Evolutionary conservation across 768 basidiomycete species (phyloP).

Genomic region (Lentinula lateritia): DNA sequence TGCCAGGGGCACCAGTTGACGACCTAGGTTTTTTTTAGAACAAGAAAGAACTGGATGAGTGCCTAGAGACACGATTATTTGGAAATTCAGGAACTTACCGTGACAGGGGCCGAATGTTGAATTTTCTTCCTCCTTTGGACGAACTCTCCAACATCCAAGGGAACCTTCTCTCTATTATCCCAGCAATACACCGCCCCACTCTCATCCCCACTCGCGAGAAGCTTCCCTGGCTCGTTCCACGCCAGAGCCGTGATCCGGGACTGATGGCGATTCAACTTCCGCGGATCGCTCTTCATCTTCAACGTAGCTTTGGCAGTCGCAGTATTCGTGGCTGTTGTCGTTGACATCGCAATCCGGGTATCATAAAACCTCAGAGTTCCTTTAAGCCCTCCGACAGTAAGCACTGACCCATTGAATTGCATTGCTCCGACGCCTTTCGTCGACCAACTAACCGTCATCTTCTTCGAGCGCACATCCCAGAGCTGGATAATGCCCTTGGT

Average conservation of each 20-base stretch:
- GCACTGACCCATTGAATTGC: conserved; percentile 58
- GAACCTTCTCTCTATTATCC: conserved; percentile 53
- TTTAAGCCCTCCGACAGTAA: conserved; percentile 62
- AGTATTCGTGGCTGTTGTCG: conserved; percentile 19
- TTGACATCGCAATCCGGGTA: conserved; percentile 42
- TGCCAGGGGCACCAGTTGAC: conserved; percentile 90
- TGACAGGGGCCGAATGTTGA: conserved; percentile 58
- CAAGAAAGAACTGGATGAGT: background rate
- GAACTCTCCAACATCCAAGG: conserved; percentile 51
- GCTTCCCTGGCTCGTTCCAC: conserved; percentile 62
- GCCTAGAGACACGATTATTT: background rate
- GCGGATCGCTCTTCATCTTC: conserved; percentile 52
- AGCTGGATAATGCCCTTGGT: conserved; percentile 62
- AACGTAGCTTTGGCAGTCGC: conserved; percentile 12
- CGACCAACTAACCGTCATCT: conserved; percentile 46
- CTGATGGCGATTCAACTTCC: conserved; percentile 64
- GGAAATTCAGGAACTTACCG: conserved; percentile 26
- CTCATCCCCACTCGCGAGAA: conserved; percentile 74
- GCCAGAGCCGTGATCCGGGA: conserved; percentile 57
- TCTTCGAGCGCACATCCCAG: conserved; percentile 62
- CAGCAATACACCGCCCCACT: conserved; percentile 74
- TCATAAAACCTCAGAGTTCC: conserved; percentile 76
- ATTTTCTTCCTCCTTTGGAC: conserved; percentile 60
- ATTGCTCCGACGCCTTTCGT: conserved; percentile 59
- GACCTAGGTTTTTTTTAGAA: conserved; percentile 38